These are phyloP conservation scores for Jaminaea rosea DNA, from an alignment of 1,284 basidiomycete genomes.

Conservation along the genomic window DNA sequence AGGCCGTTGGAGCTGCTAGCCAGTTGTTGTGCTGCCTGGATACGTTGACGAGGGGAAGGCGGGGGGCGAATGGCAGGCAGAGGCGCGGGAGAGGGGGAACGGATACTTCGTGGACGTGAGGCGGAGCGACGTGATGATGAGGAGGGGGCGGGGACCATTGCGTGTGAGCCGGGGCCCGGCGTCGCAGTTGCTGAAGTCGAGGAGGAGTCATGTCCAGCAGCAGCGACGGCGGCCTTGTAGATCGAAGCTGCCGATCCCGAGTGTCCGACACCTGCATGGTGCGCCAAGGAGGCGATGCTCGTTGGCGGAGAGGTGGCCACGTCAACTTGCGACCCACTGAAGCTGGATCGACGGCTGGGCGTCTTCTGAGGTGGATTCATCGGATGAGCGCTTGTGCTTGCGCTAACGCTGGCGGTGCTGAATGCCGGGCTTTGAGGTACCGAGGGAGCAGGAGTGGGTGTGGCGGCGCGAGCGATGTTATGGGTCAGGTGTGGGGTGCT, in stretches of 20 bases:
- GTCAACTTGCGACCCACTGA: constrained; percentile 37
- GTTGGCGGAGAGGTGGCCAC: constrained; percentile 30
- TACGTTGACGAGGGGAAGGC: constrained; percentile 31
- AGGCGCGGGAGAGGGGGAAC: constrained; percentile 48
- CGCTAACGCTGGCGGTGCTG: constrained; percentile 12
- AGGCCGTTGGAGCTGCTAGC: constrained; percentile 10
- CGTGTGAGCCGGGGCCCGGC: not conserved
- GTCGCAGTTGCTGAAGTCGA: not conserved
- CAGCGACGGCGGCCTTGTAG: constrained; percentile 8
- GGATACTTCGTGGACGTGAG: constrained; percentile 27
- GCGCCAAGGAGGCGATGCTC: constrained; percentile 31
- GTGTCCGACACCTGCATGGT: not conserved
- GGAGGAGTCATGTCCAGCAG: not conserved
- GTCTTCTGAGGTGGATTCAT: constrained; percentile 41
- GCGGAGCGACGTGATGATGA: constrained; percentile 15
- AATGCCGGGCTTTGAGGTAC: constrained; percentile 24
- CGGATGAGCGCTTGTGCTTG: constrained; percentile 10
- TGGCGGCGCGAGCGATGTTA: constrained; percentile 13
- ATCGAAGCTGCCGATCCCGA: not conserved
- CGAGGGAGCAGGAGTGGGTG: constrained; percentile 20
- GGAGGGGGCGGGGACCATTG: not conserved
- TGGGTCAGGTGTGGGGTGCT: constrained; percentile 11
- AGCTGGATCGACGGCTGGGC: constrained; percentile 36
- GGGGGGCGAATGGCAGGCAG: constrained; percentile 43
- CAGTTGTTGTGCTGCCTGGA: constrained; percentile 21